phyloP scores from a whole-genome alignment of 768 basidiomycete species.

The Roridomyces roridus region DNA sequence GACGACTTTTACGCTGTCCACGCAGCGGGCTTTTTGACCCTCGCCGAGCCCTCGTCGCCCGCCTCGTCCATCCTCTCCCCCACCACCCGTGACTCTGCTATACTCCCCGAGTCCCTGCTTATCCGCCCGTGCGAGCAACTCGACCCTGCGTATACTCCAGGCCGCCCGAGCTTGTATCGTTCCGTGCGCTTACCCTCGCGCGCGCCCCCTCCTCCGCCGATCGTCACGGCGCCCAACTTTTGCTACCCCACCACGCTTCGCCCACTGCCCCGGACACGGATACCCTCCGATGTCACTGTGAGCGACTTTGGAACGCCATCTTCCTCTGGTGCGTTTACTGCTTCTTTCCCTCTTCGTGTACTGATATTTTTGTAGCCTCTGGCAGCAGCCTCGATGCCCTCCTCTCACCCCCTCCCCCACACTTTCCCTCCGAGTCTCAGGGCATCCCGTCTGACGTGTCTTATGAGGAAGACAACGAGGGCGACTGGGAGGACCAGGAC shows the following conservation, averaged over 20 bases:
- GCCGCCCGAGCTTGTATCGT: background rate
- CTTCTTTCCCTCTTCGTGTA: background rate
- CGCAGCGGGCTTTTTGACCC: conserved; percentile 11
- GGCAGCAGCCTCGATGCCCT: conserved; percentile 17
- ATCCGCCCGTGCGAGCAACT: background rate
- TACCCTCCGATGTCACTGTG: conserved; percentile 14
- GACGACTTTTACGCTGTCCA: conserved; percentile 17
- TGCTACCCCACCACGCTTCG: background rate
- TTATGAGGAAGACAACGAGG: background rate
- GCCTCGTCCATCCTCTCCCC: background rate
- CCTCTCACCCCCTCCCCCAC: conserved; percentile 1
- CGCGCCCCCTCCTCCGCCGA: background rate
- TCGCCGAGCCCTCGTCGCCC: background rate
- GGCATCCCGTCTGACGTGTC: conserved; percentile 4
- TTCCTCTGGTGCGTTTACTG: background rate
- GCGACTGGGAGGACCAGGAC: conserved; percentile 11
- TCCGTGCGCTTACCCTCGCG: conserved; percentile 5
- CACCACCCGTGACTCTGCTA: conserved; percentile 5
- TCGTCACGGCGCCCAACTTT: background rate
- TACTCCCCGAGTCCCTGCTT: background rate
- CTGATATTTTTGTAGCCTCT: background rate
- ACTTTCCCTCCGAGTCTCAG: background rate
- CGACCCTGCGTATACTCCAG: background rate
- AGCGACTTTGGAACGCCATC: conserved; percentile 3
- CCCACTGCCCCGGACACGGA: conserved; percentile 10